Evolutionary conservation across 257 asterid species (phyloP), one percentile per base, ranked within the genome.

Genomic region (Solanum chmielewskii): DNA sequence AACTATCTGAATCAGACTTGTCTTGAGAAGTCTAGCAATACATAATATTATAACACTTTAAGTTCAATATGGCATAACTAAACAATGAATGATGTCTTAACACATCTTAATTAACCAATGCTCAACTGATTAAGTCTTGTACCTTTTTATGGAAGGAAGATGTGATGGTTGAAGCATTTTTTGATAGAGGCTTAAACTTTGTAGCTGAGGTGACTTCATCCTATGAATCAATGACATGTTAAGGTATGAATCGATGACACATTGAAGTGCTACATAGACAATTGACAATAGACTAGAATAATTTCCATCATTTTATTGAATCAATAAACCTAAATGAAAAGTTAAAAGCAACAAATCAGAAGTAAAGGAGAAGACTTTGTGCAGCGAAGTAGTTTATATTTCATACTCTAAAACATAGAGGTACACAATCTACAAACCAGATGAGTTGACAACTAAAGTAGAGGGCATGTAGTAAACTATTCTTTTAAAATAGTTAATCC

Each of bases 111-210:
- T 77, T 4, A 77, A 41, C 41, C 66, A 16, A 85, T 37, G 60
- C 68, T 45, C 87, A 47, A 85, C 44, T 29, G 45, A 45, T 85
- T 2, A 75, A 33, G 23, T 70, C 27, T 8, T 49, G 9, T 91
- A 93, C 95, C 95, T 93, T 93, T 75, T 91, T 91, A 86, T 88
- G 62, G 35, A 92, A 89, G 87, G 90, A 91, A 25, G 94, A 91
- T 9, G 89, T 52, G 69, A 86, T 88, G 71, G 56, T 88, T 77
- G 88, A 90, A 91, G 84, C 91, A 85, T 47, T 68, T 73, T 83
- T 82, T 81, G 90, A 89, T 59, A 75, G 88, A 85, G 83, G 68
- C 71, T 89, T 89, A 45, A 91, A 84, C 86, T 91, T 89, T 27
- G 86, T 89, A 83, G 87, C 33, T 88, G 92, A 92, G 86, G 87